Evolutionary conservation across 108 stramenopile species (phyloP), one percentile per base, ranked within the genome.

Genomic region (Aurantiochytrium sp.): DNA sequence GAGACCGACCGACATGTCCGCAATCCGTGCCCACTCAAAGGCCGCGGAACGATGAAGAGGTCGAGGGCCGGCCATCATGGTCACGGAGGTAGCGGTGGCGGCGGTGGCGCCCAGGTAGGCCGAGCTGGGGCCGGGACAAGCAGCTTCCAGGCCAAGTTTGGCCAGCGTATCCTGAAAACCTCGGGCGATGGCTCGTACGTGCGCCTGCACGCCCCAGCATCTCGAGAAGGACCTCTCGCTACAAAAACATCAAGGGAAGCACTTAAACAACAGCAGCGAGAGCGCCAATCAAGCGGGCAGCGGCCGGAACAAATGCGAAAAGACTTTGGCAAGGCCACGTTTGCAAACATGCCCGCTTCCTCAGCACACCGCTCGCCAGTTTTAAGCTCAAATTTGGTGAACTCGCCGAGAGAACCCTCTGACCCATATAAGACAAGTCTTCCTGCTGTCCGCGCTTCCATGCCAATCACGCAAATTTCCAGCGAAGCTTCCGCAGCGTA

Each of bases 91-190:
- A 16, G 55, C 55, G 55, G 55, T 8, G 55, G 55, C 55, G 8
- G 16, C 55, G 55, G 14, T 8, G 14, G 55, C 8, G 55, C 14
- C 8, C 25, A 12, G 64, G 10, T 10, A 69, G 25, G 64, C 6
- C 25, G 21, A 1, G 64, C 10, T 23, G 25, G 64, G 21, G 42
- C 21, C 35, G 64, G 76, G 14, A 18, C 35, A 10, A 69, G 76
- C 51, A 83, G 49, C 49, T 83, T 83, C 76, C 76, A 83, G 76
- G 45, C 45, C n/a, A 83, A 83, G 23, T 83, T 83, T 23, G 76
- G 76, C n/a, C 45, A 83, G n/a, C 76, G 76, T 12, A 53, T 47
- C 6, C 51, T 83, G 16, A 83, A 83, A 35, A 83, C 76, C 45
- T 47, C 49, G 12, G 51, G 76, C 25, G 76, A 83, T 45, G 76